A percentile compares a stretch with the other conserved stretches of the same genome.
These are phyloP conservation scores for Coemansia guatemalensis DNA, from an alignment of 192 early-diverging fungal genomes.

Conservation along the genomic window DNA sequence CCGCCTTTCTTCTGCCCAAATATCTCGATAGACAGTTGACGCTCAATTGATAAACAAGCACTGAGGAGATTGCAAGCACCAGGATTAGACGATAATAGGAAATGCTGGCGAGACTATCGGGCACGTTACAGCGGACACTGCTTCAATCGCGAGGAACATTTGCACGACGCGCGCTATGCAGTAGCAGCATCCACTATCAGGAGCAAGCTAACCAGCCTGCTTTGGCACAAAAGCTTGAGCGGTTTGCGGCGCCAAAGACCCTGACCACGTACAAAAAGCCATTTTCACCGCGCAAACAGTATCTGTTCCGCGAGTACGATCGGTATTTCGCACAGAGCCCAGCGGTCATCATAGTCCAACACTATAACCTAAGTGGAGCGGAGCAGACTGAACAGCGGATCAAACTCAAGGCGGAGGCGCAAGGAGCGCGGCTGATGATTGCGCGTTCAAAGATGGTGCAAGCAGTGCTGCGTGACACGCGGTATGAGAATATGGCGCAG, in stretches of 20 bases:
- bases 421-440: slow-evolving; percentile 36
- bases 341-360: slow-evolving; percentile 37
- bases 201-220: background rate
- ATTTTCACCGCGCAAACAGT: slow-evolving; percentile 52
- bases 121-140: too few relatives aligned
- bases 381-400: slow-evolving; percentile 38
- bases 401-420: slow-evolving; percentile 25
- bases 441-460: slow-evolving; percentile 46
- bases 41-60: too few relatives aligned
- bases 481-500: slow-evolving; percentile 30
- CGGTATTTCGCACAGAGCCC: slow-evolving; percentile 26
- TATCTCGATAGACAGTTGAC: too few relatives aligned
- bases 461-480: slow-evolving; percentile 48
- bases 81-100: too few relatives aligned
- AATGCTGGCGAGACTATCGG: too few relatives aligned
- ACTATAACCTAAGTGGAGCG: slow-evolving; percentile 45
- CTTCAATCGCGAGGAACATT: too few relatives aligned
- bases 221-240: slow-evolving; percentile 17
- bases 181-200: background rate
- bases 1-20: too few relatives aligned
- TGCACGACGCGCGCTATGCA: too few relatives aligned
- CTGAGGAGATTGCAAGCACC: too few relatives aligned
- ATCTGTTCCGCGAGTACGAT: slow-evolving; percentile 50
- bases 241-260: slow-evolving; percentile 35
- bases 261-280: slow-evolving; percentile 53